Base-by-base conservation (phyloP, 768 basidiomycete species). In the Hypholoma sublateritium region DNA sequence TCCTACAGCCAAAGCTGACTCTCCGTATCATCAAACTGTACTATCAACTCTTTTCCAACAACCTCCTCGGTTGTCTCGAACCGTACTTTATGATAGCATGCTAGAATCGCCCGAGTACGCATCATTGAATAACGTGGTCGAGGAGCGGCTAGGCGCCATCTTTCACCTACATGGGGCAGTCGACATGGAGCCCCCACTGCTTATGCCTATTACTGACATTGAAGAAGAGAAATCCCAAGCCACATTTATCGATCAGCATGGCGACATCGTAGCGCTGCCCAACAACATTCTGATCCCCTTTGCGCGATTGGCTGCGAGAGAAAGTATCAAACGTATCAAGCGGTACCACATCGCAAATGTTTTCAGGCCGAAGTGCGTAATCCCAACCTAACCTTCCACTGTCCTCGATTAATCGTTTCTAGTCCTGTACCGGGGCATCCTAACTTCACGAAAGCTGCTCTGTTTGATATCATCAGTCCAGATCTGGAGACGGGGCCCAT, bases 151-250 rank as follows among this genome's bases (percentile, higher is more conserved):
- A 4, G 77, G 82, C 2, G 75, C 87, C 1, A 86, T 95, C 16
- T 95, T 96, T 70, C 84, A 87, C 36, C 79, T 95, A 4, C 95
- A 95, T 65, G 95, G 95, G 5, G 95, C 95, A 3, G 84, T 96
- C 1, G 86, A 94, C 60, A 87, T 88, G 71, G 90, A 91, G 62
- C 88, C 93, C 0, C 89, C 93, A 0, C 70, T 95, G n/a, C 76
- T 97, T 11, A 83, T 93, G 69, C 95, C 90, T 0, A 77, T 84
- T 1, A 77, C 82, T 47, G 80, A 86, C 28, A 73, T 78, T 3
- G 83, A 84, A 16, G 87, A 90, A 28, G 83, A 87, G 32, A 79
- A 80, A 41, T 81, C 78, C 6, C 83, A 87, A 25, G 91, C 89
- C 2, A 76, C 85, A 5, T 85, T 93, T 61, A 80, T 98, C 28